Base-by-base conservation (phyloP, 768 basidiomycete species). In the Pholiota conissans region DNA sequence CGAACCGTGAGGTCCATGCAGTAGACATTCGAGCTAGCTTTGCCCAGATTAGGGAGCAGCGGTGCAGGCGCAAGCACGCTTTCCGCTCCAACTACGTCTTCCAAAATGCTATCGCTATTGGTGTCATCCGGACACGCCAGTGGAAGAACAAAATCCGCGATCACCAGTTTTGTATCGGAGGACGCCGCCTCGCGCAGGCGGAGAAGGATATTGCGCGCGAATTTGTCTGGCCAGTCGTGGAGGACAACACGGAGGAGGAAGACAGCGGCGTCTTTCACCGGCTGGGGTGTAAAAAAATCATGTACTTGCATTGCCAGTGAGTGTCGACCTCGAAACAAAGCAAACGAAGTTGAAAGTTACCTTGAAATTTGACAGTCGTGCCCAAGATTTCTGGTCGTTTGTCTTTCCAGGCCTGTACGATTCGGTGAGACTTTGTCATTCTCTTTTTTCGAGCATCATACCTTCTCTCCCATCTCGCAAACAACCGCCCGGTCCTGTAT, bases 211-310 rank as follows among this genome's bases (percentile, higher is more conserved):
- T 68, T 66, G 29, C 76, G 73, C 20, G 82, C 83, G 61, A 73
- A 79, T 1, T 73, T 74, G 60, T 91, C 86, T 0, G 89, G 85
- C 90, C 90, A 91, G 64, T 93, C 90, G 63, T 93, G 90, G 30
- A 89, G 74, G 35, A 91, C 81, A 18, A 86, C 84, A 22, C 90
- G 83, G 28, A 91, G 74, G 30, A 91, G 74, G 66, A 86, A 93
- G 5, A 90, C 83, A 0, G 87, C 80, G 58, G 87, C 76, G 52
- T 81, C 63, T 55, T 64, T 69, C 51, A 76, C 65, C 2, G 80
- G 80, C 64, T 92, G 90, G 0, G 84, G 80, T 3, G 76, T 80
- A 67, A 92, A 91, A 67, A 91, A 92, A 71, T 91, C 88, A 63
- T 92, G 90, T 1, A 79, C 87, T 84, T 18, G 55, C 18, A 39